A percentile compares a stretch with the other conserved stretches of the same genome.
phyloP scores from a whole-genome alignment of 139 green algal species.

The Chlamydomonas schloesseri region DNA sequence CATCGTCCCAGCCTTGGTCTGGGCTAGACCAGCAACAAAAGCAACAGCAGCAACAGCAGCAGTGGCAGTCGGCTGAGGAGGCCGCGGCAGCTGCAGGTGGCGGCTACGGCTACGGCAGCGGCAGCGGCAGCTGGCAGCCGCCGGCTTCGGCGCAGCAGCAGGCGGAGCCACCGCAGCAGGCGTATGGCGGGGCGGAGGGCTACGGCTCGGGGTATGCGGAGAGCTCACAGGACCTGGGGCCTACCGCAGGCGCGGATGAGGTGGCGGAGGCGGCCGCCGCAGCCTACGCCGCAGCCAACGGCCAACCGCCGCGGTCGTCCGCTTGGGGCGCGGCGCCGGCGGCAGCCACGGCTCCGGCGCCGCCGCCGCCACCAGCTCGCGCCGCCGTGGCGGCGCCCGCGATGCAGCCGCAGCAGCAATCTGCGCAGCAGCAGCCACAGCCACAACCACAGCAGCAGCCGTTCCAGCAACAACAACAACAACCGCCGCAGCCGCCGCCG shows the following conservation, averaged over 20 bases:
- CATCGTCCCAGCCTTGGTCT: not conserved
- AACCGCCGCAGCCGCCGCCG: not conserved
- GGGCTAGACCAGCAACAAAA: slow-evolving; percentile 17
- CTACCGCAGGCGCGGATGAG: no score
- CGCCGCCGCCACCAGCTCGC: not conserved
- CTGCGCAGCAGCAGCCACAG: not conserved
- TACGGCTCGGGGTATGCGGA: no score
- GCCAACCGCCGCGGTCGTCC: no score
- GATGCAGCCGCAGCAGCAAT: not conserved
- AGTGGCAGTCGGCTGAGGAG: not conserved
- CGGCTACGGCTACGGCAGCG: not conserved
- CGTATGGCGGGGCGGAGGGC: not conserved
- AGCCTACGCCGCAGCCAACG: no score
- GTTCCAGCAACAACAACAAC: not conserved
- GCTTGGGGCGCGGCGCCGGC: no score
- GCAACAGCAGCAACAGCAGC: slow-evolving; percentile 1
- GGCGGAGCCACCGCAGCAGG: not conserved
- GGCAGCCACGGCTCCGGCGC: not conserved
- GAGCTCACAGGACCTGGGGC: no score
- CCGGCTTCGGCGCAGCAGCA: no score
- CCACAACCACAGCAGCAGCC: not conserved
- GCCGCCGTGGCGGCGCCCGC: no score
- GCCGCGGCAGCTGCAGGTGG: not conserved
- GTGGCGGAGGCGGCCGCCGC: no score
- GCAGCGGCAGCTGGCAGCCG: not conserved